Conservation (phyloP, 2,329 filamentous ascomycete genomes). For the Monilinia laxa region DNA sequence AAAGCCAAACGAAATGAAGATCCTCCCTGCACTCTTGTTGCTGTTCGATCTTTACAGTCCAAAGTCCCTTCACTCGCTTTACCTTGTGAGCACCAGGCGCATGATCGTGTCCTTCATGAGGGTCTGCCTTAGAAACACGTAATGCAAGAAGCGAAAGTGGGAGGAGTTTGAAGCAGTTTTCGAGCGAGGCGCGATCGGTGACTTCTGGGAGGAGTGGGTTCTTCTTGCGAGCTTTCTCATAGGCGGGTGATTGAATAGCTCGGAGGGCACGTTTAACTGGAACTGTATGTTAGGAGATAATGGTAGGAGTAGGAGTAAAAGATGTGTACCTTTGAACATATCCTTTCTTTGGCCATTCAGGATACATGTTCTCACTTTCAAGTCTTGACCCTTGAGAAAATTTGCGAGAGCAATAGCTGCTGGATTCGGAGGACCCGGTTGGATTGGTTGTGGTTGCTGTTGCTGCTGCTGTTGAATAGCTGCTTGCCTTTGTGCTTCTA, state of each 20-base stretch:
- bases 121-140: slow-evolving; percentile 80
- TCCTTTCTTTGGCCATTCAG: slow-evolving; percentile 96
- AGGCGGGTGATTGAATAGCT: slow-evolving; percentile 83
- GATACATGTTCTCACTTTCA: slow-evolving; percentile 89
- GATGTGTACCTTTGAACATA: slow-evolving; percentile 80
- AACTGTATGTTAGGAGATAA: slow-evolving; percentile 24
- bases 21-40: slow-evolving; percentile 87
- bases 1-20: slow-evolving; percentile 96
- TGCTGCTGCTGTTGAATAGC: slow-evolving; percentile 46
- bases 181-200: slow-evolving; percentile 81
- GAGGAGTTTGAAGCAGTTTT: slow-evolving; percentile 92
- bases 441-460: slow-evolving; percentile 64
- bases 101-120: slow-evolving; percentile 72
- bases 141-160: slow-evolving; percentile 92
- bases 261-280: slow-evolving; percentile 93
- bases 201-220: slow-evolving; percentile 86
- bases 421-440: slow-evolving; percentile 80
- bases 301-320: not conserved
- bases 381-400: slow-evolving; percentile 77
- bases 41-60: slow-evolving; percentile 93
- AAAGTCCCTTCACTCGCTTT: slow-evolving; percentile 92
- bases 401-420: slow-evolving; percentile 85
- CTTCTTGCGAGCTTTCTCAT: slow-evolving; percentile 85
- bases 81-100: slow-evolving; percentile 62
- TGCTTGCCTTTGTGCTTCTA: slow-evolving; percentile 47